phyloP scores from a whole-genome alignment of 1,284 basidiomycete species.

The Leccinum solheimii region DNA sequence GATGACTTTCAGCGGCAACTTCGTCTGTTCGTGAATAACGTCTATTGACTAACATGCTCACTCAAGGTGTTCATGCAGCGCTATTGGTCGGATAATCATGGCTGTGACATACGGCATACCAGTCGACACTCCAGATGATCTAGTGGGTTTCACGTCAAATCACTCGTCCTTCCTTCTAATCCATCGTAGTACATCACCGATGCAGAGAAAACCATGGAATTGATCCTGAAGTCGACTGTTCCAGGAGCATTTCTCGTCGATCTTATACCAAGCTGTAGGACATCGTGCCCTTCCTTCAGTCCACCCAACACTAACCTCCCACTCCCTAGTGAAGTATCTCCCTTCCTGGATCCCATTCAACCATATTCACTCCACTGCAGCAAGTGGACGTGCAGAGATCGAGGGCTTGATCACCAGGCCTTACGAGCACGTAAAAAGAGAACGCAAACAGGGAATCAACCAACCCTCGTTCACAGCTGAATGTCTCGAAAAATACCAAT shows the following conservation, averaged over 20 bases:
- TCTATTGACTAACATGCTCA: background rate
- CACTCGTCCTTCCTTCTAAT: background rate
- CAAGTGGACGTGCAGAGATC: slow-evolving; percentile 18
- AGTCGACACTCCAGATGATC: slow-evolving; percentile 18
- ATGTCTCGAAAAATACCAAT: slow-evolving; percentile 20
- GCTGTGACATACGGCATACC: slow-evolving; percentile 31
- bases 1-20: slow-evolving; percentile 26
- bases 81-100: slow-evolving; percentile 27
- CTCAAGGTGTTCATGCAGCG: slow-evolving; percentile 14
- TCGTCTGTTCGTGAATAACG: slow-evolving; percentile 23
- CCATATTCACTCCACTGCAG: slow-evolving; percentile 13
- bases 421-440: slow-evolving; percentile 23
- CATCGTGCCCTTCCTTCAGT: slow-evolving; percentile 3
- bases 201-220: slow-evolving; percentile 27
- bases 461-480: slow-evolving; percentile 21
- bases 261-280: slow-evolving; percentile 23
- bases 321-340: slow-evolving; percentile 31
- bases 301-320: background rate
- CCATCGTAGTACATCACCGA: slow-evolving; percentile 24
- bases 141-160: slow-evolving; percentile 7
- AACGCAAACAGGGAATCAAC: slow-evolving; percentile 10
- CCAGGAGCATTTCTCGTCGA: slow-evolving; percentile 31
- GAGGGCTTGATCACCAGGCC: slow-evolving; percentile 15
- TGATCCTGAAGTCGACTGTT: slow-evolving; percentile 19
- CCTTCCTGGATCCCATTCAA: slow-evolving; percentile 27